phyloP scores from a whole-genome alignment of 1,284 basidiomycete species.

The Athelia sp. region DNA sequence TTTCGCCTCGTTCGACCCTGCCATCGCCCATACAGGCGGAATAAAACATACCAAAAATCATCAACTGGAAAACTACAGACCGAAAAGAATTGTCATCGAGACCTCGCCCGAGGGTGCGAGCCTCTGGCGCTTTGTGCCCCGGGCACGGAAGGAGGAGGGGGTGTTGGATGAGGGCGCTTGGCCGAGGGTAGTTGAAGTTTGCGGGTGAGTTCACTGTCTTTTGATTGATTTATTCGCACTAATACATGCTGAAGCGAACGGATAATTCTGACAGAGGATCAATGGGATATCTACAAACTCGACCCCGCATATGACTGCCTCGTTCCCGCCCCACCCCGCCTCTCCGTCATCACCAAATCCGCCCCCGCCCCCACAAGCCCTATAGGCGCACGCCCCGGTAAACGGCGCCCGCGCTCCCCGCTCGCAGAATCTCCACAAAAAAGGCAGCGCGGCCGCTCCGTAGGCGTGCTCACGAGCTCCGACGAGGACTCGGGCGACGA shows the following conservation, averaged over 20 bases:
- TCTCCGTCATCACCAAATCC: conserved; percentile 34
- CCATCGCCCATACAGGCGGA: conserved; percentile 45
- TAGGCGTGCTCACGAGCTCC: conserved; percentile 8
- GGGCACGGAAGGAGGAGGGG: conserved; percentile 46
- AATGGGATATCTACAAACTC: conserved; percentile 80
- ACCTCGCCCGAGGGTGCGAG: conserved; percentile 43
- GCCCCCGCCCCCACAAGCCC: conserved; percentile 11
- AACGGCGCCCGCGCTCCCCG: conserved; percentile 11
- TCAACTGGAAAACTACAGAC: conserved; percentile 43
- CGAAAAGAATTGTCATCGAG: conserved; percentile 70
- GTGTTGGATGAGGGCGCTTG: conserved; percentile 61
- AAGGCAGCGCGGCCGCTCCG: conserved; percentile 20
- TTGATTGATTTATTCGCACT: too few relatives aligned
- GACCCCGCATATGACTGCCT: conserved; percentile 64
- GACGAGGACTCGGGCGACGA: conserved; percentile 34
- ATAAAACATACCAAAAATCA: conserved; percentile 30
- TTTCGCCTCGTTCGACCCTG: conserved; percentile 68
- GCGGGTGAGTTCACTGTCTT: conserved; percentile 68
- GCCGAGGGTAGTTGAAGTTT: conserved; percentile 61
- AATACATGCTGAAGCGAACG: conserved; percentile 33
- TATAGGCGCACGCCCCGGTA: conserved; percentile 9
- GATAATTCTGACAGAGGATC: conserved; percentile 56
- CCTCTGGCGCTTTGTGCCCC: conserved; percentile 73
- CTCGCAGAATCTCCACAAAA: neutral
- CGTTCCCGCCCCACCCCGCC: conserved; percentile 40